phyloP scores from a whole-genome alignment of 371 early-diverging fungal genomes.

The Lichtheimia corymbifera region DNA sequence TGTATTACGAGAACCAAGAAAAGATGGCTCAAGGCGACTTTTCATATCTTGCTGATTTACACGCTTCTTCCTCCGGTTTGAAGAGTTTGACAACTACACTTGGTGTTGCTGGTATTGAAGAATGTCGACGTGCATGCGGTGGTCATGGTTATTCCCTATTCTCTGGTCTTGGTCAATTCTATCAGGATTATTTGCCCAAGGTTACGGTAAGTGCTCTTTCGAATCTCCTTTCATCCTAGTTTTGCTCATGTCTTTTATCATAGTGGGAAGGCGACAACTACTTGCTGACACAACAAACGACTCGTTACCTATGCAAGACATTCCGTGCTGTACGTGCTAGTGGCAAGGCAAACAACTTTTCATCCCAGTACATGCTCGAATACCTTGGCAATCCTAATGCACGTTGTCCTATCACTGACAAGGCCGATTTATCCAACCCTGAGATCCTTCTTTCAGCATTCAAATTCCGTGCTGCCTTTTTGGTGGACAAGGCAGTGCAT shows the following conservation, averaged over 20 bases:
- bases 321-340: slow-evolving; percentile 38
- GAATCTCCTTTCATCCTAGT: background rate
- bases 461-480: slow-evolving; percentile 39
- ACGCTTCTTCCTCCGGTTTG: slow-evolving; percentile 84
- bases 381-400: slow-evolving; percentile 48
- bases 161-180: slow-evolving; percentile 76
- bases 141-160: slow-evolving; percentile 86
- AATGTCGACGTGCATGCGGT: slow-evolving; percentile 81
- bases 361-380: slow-evolving; percentile 36
- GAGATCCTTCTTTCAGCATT: slow-evolving; percentile 37
- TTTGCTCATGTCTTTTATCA: background rate
- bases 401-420: slow-evolving; percentile 37
- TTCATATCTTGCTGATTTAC: slow-evolving; percentile 74
- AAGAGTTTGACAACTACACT: slow-evolving; percentile 81
- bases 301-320: slow-evolving; percentile 68
- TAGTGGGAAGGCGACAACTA: slow-evolving; percentile 88
- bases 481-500: slow-evolving; percentile 39
- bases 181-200: slow-evolving; percentile 74
- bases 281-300: slow-evolving; percentile 78
- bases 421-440: slow-evolving; percentile 31
- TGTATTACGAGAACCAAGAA: slow-evolving; percentile 68
- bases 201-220: slow-evolving; percentile 53
- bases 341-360: slow-evolving; percentile 40
- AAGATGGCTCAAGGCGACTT: slow-evolving; percentile 74
- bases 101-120: slow-evolving; percentile 75